Conservation (phyloP, 805 yeast genomes). For the Metschnikowia aberdeeniae region DNA sequence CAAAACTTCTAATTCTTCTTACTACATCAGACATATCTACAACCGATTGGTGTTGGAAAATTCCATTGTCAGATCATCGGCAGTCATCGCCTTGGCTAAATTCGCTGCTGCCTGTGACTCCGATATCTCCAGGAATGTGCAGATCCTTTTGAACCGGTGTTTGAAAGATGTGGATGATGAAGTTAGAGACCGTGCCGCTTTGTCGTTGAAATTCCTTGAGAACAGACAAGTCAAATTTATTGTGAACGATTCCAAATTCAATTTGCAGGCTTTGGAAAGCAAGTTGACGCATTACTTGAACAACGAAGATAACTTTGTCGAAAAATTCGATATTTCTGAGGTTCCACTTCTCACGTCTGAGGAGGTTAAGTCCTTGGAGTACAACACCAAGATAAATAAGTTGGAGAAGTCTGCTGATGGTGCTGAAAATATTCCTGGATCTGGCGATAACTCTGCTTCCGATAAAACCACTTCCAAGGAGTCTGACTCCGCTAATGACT, state of each 20-base stretch:
- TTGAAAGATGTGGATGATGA: constrained; percentile 90
- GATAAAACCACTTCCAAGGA: constrained; percentile 20
- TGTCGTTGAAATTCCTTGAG: constrained; percentile 65
- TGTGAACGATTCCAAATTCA: constrained; percentile 64
- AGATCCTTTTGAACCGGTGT: constrained; percentile 74
- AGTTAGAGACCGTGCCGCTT: constrained; percentile 95
- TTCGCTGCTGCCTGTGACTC: constrained; percentile 78
- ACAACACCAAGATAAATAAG: constrained; percentile 46
- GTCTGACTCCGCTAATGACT: constrained; percentile 21
- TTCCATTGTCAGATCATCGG: constrained; percentile 92
- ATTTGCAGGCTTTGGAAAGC: constrained; percentile 73
- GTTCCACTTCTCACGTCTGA: constrained; percentile 66
- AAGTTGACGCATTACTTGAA: constrained; percentile 70
- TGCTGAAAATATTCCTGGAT: constrained; percentile 16
- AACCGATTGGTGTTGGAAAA: constrained; percentile 95
- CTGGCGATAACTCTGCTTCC: constrained; percentile 3
- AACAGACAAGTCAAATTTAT: constrained; percentile 43
- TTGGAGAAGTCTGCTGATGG: constrained; percentile 28
- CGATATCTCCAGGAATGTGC: constrained; percentile 62
- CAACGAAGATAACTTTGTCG: constrained; percentile 43
- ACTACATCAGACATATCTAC: constrained; percentile 92
- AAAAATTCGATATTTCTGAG: constrained; percentile 66
- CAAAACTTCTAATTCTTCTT: constrained; percentile 73
- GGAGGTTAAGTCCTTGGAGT: constrained; percentile 63
- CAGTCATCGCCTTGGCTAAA: constrained; percentile 87